Evolutionary conservation across 225 moss, liverwort and hornwort genomes (phyloP).

Genomic region (Neckera pumila): DNA sequence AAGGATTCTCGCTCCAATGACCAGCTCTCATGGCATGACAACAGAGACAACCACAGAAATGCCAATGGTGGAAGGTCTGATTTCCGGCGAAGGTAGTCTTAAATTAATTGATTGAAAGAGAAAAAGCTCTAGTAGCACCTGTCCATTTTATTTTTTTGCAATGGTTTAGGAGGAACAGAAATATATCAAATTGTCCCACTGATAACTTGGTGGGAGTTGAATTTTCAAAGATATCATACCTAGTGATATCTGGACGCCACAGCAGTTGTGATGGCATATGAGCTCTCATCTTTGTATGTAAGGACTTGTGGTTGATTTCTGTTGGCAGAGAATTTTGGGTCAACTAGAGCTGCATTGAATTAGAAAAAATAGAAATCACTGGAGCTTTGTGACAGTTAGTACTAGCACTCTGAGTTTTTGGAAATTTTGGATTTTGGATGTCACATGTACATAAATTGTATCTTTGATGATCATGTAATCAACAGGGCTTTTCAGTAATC

Average conservation of each 20-base stretch:
- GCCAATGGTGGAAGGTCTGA: constrained; percentile 19
- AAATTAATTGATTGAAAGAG: not conserved
- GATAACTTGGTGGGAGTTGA: not conserved
- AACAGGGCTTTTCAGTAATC: not conserved
- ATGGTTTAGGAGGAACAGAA: not conserved
- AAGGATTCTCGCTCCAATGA: constrained; percentile 28
- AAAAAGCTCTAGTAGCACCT: not conserved
- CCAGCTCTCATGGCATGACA: constrained; percentile 38
- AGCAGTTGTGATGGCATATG: not conserved
- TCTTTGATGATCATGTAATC: not conserved
- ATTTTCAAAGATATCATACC: constrained; percentile 1
- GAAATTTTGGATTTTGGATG: not conserved
- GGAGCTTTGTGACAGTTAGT: not conserved
- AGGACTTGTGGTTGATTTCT: not conserved
- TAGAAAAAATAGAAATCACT: not conserved
- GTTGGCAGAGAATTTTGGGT: not conserved
- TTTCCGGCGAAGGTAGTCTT: constrained; percentile 26
- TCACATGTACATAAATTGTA: not conserved
- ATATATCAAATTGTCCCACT: not conserved
- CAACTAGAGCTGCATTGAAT: not conserved
- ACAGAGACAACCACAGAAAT: constrained; percentile 21
- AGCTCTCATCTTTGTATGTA: not conserved
- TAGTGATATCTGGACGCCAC: not conserved
- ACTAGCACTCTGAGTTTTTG: not conserved
- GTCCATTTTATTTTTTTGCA: not conserved